A percentile compares a stretch with the other conserved stretches of the same genome.
Conservation (phyloP, 1,284 basidiomycete genomes). For the Marasmius oreades region DNA sequence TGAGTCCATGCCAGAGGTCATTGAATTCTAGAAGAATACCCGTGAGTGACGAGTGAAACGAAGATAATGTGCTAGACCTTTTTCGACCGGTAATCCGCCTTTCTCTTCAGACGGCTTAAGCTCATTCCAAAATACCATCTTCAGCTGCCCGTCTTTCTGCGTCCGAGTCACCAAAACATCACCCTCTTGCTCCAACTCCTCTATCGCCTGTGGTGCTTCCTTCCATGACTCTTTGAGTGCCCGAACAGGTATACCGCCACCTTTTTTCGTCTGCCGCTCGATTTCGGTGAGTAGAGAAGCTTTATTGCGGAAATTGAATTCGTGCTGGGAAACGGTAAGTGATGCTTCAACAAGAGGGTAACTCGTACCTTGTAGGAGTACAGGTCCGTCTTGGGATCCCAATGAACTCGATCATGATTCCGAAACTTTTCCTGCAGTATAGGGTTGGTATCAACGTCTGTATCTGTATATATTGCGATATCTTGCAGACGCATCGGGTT, state of each 20-base stretch:
- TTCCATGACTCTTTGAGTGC: slow-evolving; percentile 89
- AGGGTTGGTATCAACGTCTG: slow-evolving; percentile 71
- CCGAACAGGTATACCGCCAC: slow-evolving; percentile 81
- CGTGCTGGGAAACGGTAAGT: slow-evolving; percentile 52
- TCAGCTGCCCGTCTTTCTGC: slow-evolving; percentile 76
- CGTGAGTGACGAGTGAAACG: slow-evolving; percentile 1
- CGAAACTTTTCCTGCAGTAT: slow-evolving; percentile 76
- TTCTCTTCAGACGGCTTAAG: slow-evolving; percentile 70
- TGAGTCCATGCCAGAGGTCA: slow-evolving; percentile 81
- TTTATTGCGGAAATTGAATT: slow-evolving; percentile 83
- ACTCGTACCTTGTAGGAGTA: slow-evolving; percentile 76
- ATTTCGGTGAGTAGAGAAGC: slow-evolving; percentile 79
- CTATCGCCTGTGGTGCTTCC: slow-evolving; percentile 76
- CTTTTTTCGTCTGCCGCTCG: slow-evolving; percentile 72
- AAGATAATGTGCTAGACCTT: slow-evolving; percentile 51
- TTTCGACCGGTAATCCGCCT: slow-evolving; percentile 70
- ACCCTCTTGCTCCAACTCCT: slow-evolving; percentile 84
- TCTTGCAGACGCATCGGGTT: slow-evolving; percentile 86
- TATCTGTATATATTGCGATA: slow-evolving; percentile 74
- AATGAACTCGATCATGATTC: slow-evolving; percentile 73
- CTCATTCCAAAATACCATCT: slow-evolving; percentile 92
- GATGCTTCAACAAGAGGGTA: neutral
- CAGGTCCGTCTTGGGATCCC: slow-evolving; percentile 79
- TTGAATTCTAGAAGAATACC: slow-evolving; percentile 62
- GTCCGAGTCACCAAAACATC: slow-evolving; percentile 85